Evolutionary conservation across 208 protist genomes (phyloP).

Genomic region (Crithidia expoeki): DNA sequence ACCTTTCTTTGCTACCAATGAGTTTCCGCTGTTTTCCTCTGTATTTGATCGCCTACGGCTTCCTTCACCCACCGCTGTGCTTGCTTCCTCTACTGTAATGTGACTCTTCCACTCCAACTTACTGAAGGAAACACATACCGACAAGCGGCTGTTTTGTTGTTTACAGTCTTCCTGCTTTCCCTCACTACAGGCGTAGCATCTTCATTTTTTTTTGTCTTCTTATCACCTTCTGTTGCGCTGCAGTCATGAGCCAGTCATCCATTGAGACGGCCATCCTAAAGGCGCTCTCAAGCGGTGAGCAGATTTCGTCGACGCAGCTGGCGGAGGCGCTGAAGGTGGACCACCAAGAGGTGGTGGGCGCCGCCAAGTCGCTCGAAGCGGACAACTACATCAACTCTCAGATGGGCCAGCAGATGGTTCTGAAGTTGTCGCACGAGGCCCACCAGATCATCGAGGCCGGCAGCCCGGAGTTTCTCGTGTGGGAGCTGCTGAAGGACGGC

Average conservation of each 20-base stretch:
- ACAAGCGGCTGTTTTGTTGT: slow-evolving; percentile 9
- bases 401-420: slow-evolving; percentile 54
- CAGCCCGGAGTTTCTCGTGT: slow-evolving; percentile 91
- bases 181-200: not conserved
- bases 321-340: slow-evolving; percentile 57
- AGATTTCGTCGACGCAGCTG: slow-evolving; percentile 62
- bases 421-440: slow-evolving; percentile 86
- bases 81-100: no score
- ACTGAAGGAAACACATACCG: slow-evolving; percentile 2
- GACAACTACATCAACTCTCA: slow-evolving; percentile 78
- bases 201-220: slow-evolving; percentile 6
- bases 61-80: no score
- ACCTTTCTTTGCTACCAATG: no score
- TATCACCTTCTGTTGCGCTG: not conserved
- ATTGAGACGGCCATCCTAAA: slow-evolving; percentile 54
- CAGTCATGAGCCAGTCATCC: slow-evolving; percentile 28
- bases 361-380: slow-evolving; percentile 89
- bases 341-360: slow-evolving; percentile 91
- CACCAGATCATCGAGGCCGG: slow-evolving; percentile 76
- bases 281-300: slow-evolving; percentile 39
- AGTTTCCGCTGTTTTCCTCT: no score
- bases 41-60: no score
- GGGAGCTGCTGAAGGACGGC: slow-evolving; percentile 47
- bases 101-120: no score
- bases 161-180: not conserved